phyloP scores from a whole-genome alignment of 805 yeast genomes.

The Torulaspora maleeae region DNA sequence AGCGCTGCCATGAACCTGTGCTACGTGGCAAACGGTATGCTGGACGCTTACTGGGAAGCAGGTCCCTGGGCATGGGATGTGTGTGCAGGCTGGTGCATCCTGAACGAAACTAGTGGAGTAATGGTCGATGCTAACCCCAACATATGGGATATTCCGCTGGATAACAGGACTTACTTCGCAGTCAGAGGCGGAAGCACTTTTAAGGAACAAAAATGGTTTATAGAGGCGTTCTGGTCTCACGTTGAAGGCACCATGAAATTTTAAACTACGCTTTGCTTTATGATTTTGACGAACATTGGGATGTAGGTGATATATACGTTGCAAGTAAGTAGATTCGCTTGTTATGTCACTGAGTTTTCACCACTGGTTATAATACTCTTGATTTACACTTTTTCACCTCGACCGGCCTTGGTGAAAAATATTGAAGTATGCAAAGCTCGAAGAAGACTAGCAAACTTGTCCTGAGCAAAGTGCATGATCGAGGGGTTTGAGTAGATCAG shows the following conservation, averaged over 20 bases:
- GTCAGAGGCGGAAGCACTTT: constrained; percentile 46
- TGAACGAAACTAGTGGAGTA: constrained; percentile 55
- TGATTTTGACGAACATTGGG: not conserved
- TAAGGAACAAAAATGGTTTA: constrained; percentile 42
- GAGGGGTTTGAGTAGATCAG: not conserved
- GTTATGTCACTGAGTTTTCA: too few relatives aligned
- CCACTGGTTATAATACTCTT: too few relatives aligned
- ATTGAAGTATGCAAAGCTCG: not conserved
- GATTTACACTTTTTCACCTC: not conserved
- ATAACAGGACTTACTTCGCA: constrained; percentile 51
- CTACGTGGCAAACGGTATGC: constrained; percentile 52
- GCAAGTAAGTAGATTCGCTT: too few relatives aligned
- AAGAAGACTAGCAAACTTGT: not conserved
- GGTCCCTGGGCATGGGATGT: constrained; percentile 71
- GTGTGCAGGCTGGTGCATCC: constrained; percentile 62
- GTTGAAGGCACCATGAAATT: constrained; percentile 45
- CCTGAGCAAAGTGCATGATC: not conserved
- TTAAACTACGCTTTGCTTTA: constrained; percentile 7
- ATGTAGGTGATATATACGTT: not conserved
- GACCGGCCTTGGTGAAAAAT: constrained; percentile 1
- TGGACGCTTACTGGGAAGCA: constrained; percentile 66
- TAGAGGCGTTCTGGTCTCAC: constrained; percentile 48
- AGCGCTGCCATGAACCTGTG: constrained; percentile 62
- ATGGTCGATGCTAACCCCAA: constrained; percentile 53
- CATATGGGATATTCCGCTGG: constrained; percentile 46